Evolutionary conservation across 2,329 filamentous ascomycete genomes (phyloP).

Genomic region (Epichloe brachyelytri): DNA sequence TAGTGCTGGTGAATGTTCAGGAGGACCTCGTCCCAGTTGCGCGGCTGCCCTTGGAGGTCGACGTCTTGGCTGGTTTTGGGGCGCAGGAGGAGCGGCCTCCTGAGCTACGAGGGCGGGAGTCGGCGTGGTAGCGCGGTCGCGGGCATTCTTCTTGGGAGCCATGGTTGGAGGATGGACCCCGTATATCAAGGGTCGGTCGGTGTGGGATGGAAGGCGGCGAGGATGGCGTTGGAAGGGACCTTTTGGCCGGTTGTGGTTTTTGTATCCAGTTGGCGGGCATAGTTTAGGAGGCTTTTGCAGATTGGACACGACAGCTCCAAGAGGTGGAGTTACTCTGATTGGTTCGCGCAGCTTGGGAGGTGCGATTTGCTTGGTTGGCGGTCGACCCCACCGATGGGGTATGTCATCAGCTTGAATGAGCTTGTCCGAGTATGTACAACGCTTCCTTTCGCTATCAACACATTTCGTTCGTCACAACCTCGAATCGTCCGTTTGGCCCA

Average conservation of each 20-base stretch:
- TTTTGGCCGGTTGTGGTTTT: background rate
- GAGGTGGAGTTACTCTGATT: conserved; percentile 17
- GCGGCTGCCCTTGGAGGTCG: conserved; percentile 13
- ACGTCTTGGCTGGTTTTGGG: background rate
- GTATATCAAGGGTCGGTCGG: background rate
- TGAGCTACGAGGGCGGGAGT: conserved; percentile 1
- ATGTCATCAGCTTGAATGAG: background rate
- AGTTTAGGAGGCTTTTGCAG: background rate
- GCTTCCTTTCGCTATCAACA: conserved; percentile 1
- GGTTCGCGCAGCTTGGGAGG: conserved; percentile 9
- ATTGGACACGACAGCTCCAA: conserved; percentile 26
- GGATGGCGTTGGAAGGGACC: background rate
- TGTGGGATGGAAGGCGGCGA: background rate
- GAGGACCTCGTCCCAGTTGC: conserved; percentile 46
- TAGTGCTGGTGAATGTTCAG: conserved; percentile 67
- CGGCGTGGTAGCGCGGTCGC: conserved; percentile 14
- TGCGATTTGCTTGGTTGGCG: background rate
- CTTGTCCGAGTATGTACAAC: background rate
- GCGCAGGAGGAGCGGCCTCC: background rate
- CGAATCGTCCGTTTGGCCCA: too few species aligned
- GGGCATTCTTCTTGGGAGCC: conserved; percentile 37
- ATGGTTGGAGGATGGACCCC: conserved; percentile 25
- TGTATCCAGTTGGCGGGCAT: too few species aligned
- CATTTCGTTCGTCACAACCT: too few species aligned
- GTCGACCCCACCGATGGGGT: background rate